Evolutionary conservation across 1,284 basidiomycete species (phyloP).

Genomic region (Volvariella volvacea): DNA sequence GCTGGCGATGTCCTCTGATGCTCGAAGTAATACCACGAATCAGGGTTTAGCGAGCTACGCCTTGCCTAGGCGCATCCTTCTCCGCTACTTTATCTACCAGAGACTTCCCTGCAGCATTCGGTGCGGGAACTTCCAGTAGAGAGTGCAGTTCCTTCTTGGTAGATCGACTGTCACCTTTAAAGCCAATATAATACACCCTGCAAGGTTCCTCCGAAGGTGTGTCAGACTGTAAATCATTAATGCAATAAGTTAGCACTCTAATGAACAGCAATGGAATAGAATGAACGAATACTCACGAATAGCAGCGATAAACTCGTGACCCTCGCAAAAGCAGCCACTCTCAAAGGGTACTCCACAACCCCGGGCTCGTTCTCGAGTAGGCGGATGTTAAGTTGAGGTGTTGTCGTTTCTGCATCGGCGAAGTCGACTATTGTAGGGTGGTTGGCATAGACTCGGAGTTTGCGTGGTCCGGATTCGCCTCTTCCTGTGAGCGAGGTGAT

Average conservation of each 20-base stretch:
- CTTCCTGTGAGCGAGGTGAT: slow-evolving; percentile 37
- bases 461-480: slow-evolving; percentile 61
- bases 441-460: slow-evolving; percentile 66
- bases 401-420: slow-evolving; percentile 56
- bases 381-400: slow-evolving; percentile 64
- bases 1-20: no score
- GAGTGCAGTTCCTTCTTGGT: slow-evolving; percentile 16
- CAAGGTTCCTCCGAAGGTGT: no score
- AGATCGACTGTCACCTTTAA: no score
- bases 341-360: slow-evolving; percentile 71
- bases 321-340: slow-evolving; percentile 68
- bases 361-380: slow-evolving; percentile 62
- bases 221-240: no score
- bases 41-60: slow-evolving; percentile 47
- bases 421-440: slow-evolving; percentile 71
- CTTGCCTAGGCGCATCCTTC: slow-evolving; percentile 47
- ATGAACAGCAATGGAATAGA: not conserved
- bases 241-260: no score
- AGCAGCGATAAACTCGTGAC: slow-evolving; percentile 68
- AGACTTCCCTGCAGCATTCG: slow-evolving; percentile 60
- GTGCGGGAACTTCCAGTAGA: slow-evolving; percentile 64
- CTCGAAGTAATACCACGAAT: no score
- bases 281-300: slow-evolving; percentile 49
- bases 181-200: no score
- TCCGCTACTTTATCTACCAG: slow-evolving; percentile 56